These are phyloP conservation scores for Colletotrichum filicis DNA, from an alignment of 2,329 filamentous ascomycete species.

Conservation along the genomic window DNA sequence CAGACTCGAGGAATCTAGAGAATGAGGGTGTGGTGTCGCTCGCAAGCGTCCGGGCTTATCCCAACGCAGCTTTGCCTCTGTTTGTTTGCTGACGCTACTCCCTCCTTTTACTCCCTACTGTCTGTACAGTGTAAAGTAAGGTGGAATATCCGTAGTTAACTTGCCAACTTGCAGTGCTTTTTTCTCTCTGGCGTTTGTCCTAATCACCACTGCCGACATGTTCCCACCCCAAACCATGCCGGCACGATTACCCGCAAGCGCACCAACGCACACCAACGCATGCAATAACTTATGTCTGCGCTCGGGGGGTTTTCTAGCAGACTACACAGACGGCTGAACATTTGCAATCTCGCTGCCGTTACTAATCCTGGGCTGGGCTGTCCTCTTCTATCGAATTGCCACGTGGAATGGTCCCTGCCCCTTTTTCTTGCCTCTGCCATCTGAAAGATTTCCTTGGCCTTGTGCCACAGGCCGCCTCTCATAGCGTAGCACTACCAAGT, in stretches of 20 bases:
- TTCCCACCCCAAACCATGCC: not conserved
- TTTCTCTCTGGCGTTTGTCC: slow-evolving; percentile 8
- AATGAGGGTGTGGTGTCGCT: not conserved
- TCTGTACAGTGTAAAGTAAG: not conserved
- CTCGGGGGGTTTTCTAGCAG: not conserved
- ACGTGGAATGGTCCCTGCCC: not conserved
- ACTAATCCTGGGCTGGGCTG: not conserved
- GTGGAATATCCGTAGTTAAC: not conserved
- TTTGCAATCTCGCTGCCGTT: slow-evolving; percentile 9
- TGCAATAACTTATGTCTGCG: not conserved
- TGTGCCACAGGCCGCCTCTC: not conserved
- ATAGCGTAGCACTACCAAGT: not conserved
- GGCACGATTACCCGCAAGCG: not conserved
- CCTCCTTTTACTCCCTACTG: not conserved
- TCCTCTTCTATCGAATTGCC: not conserved
- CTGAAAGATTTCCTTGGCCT: not conserved
- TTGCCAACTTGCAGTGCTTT: not conserved
- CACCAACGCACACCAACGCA: not conserved
- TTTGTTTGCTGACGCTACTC: not conserved
- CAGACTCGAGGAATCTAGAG: not conserved
- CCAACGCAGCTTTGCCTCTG: not conserved
- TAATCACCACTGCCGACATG: slow-evolving; percentile 5
- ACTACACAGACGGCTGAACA: not conserved
- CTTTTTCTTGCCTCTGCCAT: not conserved
- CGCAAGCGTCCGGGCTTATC: not conserved